Base-by-base conservation (phyloP, 108 stramenopile genomes). In the Fragilariopsis cylindrus region DNA sequence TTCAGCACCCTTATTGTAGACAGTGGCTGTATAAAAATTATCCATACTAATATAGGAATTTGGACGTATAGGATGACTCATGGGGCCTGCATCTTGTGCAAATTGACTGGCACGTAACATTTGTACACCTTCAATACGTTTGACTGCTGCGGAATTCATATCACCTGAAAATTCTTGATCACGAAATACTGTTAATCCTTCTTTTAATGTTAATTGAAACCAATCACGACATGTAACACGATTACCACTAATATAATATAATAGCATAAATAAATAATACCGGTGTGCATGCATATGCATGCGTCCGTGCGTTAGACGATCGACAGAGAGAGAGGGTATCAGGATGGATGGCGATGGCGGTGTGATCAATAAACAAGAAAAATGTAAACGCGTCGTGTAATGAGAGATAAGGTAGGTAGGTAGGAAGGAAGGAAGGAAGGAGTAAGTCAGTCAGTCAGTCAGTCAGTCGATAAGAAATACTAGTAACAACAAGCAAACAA, bases 201-300 rank as follows among this genome's bases (percentile, higher is more conserved):
- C 98, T 82, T 99, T 99, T 18, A 99, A 70, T 0, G 98, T 98
- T 19, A 99, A 85, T 84, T 97, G 95, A 81, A 99, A 98, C 99
- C 99, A 99, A 88, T 98, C 98, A 9, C 96, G 87, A 74, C 96
- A 97, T 6, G 99, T 99, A 4, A 99, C 99, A 48, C 99, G 89
- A 74, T 99, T 99, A 8, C 99, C 97, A 30, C 30, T 30, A 19
- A 19, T 3, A 91, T 88, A 95, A 94, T 96, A 66, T 48, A 19
- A 48, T 4, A 50, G 19, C 60, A 30, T 21, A 18, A 12, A 16
- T 15, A 1, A 16, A 30, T 30, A 30, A 30, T 30, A 30, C 30
- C 30, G 30, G 30, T 30, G 30, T 54, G n/a, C 53, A 54, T 54
- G 53, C n/a, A n/a, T n/a, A n/a, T 54, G 13, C 53, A 54, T 54